Conservation (phyloP, 805 yeast species). For the Pichia cephalocereana region DNA sequence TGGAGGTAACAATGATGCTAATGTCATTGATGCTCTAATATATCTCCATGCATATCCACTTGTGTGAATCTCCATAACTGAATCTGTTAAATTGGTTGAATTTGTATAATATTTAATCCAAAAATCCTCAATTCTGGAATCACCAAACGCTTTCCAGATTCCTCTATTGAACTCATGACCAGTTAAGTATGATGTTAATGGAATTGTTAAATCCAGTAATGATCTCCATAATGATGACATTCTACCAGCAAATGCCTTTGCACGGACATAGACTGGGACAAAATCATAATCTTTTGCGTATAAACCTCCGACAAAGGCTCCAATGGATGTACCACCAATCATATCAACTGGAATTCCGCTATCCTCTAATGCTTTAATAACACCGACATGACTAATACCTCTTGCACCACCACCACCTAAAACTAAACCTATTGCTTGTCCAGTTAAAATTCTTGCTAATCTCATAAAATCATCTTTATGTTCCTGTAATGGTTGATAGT, state of each 20-base stretch:
- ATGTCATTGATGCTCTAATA: slow-evolving; percentile 91
- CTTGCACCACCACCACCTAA: slow-evolving; percentile 98
- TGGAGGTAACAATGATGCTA: slow-evolving; percentile 89
- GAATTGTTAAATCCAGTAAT: slow-evolving; percentile 78
- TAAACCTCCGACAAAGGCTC: slow-evolving; percentile 90
- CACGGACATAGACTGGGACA: slow-evolving; percentile 84
- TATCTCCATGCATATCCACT: slow-evolving; percentile 94
- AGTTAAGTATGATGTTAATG: slow-evolving; percentile 89
- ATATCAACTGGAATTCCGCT: slow-evolving; percentile 89
- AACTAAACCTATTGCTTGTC: slow-evolving; percentile 89
- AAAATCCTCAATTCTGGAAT: slow-evolving; percentile 86
- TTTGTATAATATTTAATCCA: slow-evolving; percentile 87
- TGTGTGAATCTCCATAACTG: slow-evolving; percentile 89
- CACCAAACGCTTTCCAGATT: slow-evolving; percentile 94
- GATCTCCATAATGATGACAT: slow-evolving; percentile 82
- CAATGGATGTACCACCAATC: slow-evolving; percentile 95
- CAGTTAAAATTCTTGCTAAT: slow-evolving; percentile 80
- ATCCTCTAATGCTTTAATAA: slow-evolving; percentile 83
- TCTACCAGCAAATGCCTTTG: slow-evolving; percentile 78
- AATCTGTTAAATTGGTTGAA: slow-evolving; percentile 90
- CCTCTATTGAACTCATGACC: slow-evolving; percentile 97
- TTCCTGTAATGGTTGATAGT: slow-evolving; percentile 31
- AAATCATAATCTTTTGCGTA: slow-evolving; percentile 89
- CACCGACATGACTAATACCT: slow-evolving; percentile 88
- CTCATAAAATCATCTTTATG: slow-evolving; percentile 87